Base-by-base conservation (phyloP, 1,284 basidiomycete genomes). In the Inonotus hispidus region DNA sequence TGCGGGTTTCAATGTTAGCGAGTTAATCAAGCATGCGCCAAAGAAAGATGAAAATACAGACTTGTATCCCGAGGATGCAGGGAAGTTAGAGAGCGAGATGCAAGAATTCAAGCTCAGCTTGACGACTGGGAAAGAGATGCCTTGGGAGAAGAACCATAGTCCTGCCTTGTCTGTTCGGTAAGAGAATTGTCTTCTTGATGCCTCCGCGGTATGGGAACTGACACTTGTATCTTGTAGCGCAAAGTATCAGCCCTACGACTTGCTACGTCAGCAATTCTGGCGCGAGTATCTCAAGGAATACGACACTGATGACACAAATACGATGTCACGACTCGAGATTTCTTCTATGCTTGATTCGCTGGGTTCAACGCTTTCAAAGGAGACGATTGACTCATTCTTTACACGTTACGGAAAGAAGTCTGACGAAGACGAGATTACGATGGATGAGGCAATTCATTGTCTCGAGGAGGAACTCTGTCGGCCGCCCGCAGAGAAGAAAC, bases 261-360 rank as follows among this genome's bases (percentile, higher is more conserved):
- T 92, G 13, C 82, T 95, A 4, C 88, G 93, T 3, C 93, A 95
- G 71, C 84, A 83, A 0, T 97, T 98, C 79, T 98, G 95, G 95
- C 79, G 87, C 1, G 88, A 93, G 66, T 95, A 95, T 70, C 82
- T 96, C 41, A 83, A 84, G 63, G 90, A 97, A 67, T 99, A 97
- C 73, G 95, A 98, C 68, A 82, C 88, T 0, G 94, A 96, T 72
- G 92, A 96, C 64, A 90, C 86, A 0, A 77, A 78, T n/a, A 74
- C 81, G 0, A 75, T 96, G 43, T 95, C 93, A 0, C 86, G 88
- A 63, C 77, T 96, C 58, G 96, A 99, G 73, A 79, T 99, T 25
- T 90, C 89, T 0, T 90, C 92, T n/a, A 96, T 98, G 93, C 87
- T 99, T 56, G 95, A 98, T 75, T 97, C 95, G 4, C 85, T 99